phyloP scores from a whole-genome alignment of 2,329 filamentous ascomycete species.

The Eutypa lata region DNA sequence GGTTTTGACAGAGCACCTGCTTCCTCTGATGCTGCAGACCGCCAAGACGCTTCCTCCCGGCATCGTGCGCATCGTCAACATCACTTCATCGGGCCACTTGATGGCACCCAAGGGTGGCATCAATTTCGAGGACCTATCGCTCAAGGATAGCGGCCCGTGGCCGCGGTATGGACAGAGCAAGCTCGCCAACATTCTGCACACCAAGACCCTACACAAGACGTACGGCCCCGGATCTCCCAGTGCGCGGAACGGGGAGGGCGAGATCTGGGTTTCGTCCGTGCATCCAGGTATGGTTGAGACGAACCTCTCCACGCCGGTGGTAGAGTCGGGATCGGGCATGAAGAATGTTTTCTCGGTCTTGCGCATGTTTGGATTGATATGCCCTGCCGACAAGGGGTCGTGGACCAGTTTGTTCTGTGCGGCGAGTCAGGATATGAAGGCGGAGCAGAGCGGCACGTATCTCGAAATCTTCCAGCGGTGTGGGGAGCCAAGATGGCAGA shows the following conservation, averaged over 20 bases:
- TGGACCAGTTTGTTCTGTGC: conserved; percentile 34
- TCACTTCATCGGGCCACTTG: conserved; percentile 26
- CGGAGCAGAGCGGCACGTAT: conserved; percentile 34
- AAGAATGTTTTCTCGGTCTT: conserved; percentile 6
- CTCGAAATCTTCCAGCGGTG: conserved; percentile 26
- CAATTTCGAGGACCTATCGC: conserved; percentile 17
- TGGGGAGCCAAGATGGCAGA: conserved; percentile 31
- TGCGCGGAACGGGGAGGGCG: conserved; percentile 26
- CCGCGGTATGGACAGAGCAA: conserved; percentile 43
- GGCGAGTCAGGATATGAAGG: conserved; percentile 33
- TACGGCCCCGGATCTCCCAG: conserved; percentile 31
- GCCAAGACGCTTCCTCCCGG: conserved; percentile 19
- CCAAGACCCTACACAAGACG: conserved; percentile 30
- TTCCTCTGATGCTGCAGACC: conserved; percentile 33
- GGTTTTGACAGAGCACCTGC: conserved; percentile 35
- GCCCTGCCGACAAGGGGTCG: conserved; percentile 30
- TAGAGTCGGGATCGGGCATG: conserved; percentile 6
- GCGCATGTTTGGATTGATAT: conserved; percentile 19
- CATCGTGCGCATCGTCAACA: conserved; percentile 25
- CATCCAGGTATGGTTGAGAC: conserved; percentile 39
- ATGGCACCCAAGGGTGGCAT: conserved; percentile 23
- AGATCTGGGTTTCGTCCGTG: conserved; percentile 36
- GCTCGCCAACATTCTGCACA: conserved; percentile 42
- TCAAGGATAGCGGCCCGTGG: conserved; percentile 15
- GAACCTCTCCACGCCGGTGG: conserved; percentile 16